A percentile compares a stretch with the other conserved stretches of the same genome.
These are phyloP conservation scores for Cylindrotheca fusiformis DNA, from an alignment of 108 stramenopile genomes.

Conservation along the genomic window DNA sequence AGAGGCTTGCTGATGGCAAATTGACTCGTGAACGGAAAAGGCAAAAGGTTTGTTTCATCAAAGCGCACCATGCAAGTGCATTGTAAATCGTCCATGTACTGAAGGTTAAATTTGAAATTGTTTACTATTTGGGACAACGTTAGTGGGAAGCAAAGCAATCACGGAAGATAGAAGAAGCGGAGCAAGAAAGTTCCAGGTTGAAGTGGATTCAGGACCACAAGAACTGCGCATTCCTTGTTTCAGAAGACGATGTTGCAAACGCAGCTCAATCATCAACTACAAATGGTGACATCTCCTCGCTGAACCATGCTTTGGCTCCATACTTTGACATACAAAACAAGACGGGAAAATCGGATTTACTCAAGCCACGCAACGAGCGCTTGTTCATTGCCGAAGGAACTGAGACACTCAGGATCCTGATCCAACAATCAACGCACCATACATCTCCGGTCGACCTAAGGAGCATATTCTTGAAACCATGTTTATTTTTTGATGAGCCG, in stretches of 20 bases:
- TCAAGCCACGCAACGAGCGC: conserved; percentile 1
- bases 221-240: conserved; percentile 16
- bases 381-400: conserved; percentile 76
- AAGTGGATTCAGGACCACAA: conserved; percentile 25
- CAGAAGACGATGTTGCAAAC: conserved; percentile 13
- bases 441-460: conserved; percentile 27
- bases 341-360: not conserved
- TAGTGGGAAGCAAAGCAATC: conserved; percentile 37
- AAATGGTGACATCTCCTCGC: no score
- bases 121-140: conserved; percentile 4
- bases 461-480: conserved; percentile 67
- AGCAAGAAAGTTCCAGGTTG: conserved; percentile 3
- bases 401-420: conserved; percentile 65
- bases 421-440: conserved; percentile 42
- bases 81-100: not conserved
- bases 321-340: conserved; percentile 27
- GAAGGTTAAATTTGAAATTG: not conserved
- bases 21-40: not conserved
- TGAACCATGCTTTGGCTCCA: conserved; percentile 9
- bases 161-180: conserved; percentile 5
- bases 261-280: not conserved
- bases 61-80: not conserved
- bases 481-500: conserved; percentile 44
- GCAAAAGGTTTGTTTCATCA: conserved; percentile 2
- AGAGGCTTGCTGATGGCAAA: not conserved